These are phyloP conservation scores for Auriscalpium microsporum DNA, from an alignment of 768 basidiomycete species.

Conservation along the genomic window DNA sequence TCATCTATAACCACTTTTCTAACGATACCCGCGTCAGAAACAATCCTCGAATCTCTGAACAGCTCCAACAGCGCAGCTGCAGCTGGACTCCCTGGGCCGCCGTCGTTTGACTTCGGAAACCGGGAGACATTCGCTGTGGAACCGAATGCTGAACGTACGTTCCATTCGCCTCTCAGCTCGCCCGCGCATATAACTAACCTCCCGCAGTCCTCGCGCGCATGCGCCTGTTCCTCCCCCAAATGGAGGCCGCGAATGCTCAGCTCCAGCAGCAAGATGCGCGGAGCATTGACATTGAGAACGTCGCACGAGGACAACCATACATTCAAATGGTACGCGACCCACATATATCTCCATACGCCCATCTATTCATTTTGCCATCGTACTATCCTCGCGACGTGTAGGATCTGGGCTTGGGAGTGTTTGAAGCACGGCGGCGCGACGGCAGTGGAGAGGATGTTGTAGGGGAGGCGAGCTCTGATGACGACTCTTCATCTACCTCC, in stretches of 20 bases:
- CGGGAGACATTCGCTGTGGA: constrained; percentile 14
- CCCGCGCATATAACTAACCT: not conserved
- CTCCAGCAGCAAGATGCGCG: constrained; percentile 41
- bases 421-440: constrained; percentile 13
- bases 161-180: not conserved
- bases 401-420: constrained; percentile 21
- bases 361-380: not conserved
- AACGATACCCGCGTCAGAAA: constrained; percentile 4
- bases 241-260: constrained; percentile 55
- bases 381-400: not conserved
- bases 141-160: constrained; percentile 17
- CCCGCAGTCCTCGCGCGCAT: constrained; percentile 55
- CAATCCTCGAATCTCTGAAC: constrained; percentile 12
- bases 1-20: not conserved
- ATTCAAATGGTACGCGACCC: constrained; percentile 50
- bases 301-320: constrained; percentile 41
- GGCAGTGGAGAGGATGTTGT: constrained; percentile 2
- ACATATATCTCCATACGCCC: not conserved
- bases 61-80: not conserved
- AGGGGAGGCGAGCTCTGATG: constrained; percentile 12
- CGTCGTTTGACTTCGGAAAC: constrained; percentile 17
- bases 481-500: constrained; percentile 2
- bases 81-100: not conserved
- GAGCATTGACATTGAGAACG: constrained; percentile 64
- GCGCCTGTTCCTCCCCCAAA: constrained; percentile 56